Evolutionary conservation across 345 rosid species (phyloP), one percentile per base, ranked within the genome.

Genomic region (Bretschneidera sinensis): DNA sequence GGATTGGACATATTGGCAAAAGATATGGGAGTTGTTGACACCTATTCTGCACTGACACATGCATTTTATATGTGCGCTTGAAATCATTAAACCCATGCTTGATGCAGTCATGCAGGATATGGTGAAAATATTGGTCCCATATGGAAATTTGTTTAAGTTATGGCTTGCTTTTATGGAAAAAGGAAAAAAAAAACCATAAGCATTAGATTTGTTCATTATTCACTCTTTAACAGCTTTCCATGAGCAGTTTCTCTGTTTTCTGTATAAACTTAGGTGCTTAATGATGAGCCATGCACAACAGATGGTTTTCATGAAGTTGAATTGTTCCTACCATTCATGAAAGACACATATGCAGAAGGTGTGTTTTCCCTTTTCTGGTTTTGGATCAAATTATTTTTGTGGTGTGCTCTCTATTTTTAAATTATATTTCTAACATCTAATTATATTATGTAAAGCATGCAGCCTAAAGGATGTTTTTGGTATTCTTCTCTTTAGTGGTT

Each of bases 261-360:
- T 59, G 10, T 65, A 51, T 48, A 25, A n/a, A n/a, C n/a, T 51
- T 70, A 89, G 98, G 87, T 85, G 73, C 71, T 64, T 57, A 63
- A 68, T 47, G 90, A 80, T 52, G 92, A 83, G 56, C 74, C 83
- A 31, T 77, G 79, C 74, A 71, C 52, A 11, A 66, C 78, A 45
- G 88, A 85, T 39, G 82, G 76, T 57, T 67, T 69, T 60, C 97
- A 85, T 76, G 90, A 89, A 68, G 70, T 92, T 52, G 96, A 87
- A 74, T 71, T 89, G 66, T 85, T 85, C 68, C 77, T 71, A 33
- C 96, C 98, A 52, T 80, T 87, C 71, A 74, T 74, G 81, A 84
- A 83, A 74, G 86, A 81, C 68, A 28, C 59, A n/a, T 71, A 51
- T 45, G 66, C 52, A 21, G 87, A 81, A 63, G 90, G 91, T 92